Base-by-base conservation (phyloP, 176 grass and related monocot species). In the Melocanna baccifera region DNA sequence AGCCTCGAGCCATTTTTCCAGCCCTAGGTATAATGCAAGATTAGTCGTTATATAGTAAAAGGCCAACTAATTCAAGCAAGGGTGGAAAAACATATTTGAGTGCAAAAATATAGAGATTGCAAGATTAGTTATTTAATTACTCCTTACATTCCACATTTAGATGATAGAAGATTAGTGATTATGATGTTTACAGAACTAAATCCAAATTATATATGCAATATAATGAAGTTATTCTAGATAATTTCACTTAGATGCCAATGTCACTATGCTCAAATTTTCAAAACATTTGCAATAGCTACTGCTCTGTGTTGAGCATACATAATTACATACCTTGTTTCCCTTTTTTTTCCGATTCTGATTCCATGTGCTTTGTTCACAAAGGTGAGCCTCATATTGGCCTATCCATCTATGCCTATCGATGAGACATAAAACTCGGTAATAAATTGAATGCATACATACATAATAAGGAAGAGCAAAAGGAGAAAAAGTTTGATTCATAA, bases 301-400 rank as follows among this genome's bases (percentile, higher is more conserved):
- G 78, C 14, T 82, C 43, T 61, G 53, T 12, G 69, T n/a, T 62
- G n/a, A 22, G 62, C 22, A 83, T 20, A 75, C 25, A 75, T 71
- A 68, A 22, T 77, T 40, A 36, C 52, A 72, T 82, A 95, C 93
- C 96, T 90, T 95, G 93, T 75, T 95, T 98, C 29, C 91, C 93
- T 95, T 98, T 85, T 95, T 98, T 85, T 98, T 98, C 71, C 95
- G 93, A 81, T 95, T 98, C 66, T 95, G 96, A 69, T 98, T 98
- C 91, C 96, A 98, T 6, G 93, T 98, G 69, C 96, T 98, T 88
- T 98, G 95, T 74, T 95, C 96, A 93, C 96, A 98, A 32, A 98
- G 96, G 75, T 98, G 96, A 84, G 92, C 96, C 80, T 95, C 92
- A 77, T 98, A 98, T 81, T 89, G 86, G 45, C 93, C 96, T 56